Evolutionary conservation across 2,329 filamentous ascomycete genomes (phyloP), one percentile per base, ranked within the genome.

Genomic region (Elsinoe fawcettii): DNA sequence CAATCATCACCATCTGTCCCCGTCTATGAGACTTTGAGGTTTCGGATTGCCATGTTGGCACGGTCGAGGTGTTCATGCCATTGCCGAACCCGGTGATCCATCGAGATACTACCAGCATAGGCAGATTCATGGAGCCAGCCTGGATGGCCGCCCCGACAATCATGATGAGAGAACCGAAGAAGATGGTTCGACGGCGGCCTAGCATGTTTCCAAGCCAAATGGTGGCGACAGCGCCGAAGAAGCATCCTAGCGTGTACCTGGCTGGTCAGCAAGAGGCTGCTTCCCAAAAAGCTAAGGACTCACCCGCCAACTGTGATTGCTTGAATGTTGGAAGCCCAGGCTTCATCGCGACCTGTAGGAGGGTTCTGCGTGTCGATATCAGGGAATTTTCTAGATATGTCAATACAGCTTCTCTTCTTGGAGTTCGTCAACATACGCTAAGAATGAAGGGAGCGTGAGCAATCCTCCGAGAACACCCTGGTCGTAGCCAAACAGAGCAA

Each of bases 41-140:
- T 64, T 79, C 76, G 1, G 72, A 73, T 58, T 78, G 75, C 73
- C 74, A 79, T 11, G 73, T 78, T 9, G 77, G 77, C 14, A 80
- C 76, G 0, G 75, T 77, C 0, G 74, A 75, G 1, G 76, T 78
- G 60, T 78, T 79, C 66, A 79, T 69, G 22, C 77, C 62, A 16
- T 76, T 76, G 20, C 76, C 77, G 55, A 76, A 70, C 36, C 77
- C 77, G 23, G 74, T 73, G 12, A 79, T 65, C 18, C 78, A 63
- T 56, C 76, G 74, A 18, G 75, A 76, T 30, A 77, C 67, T 36
- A 78, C 74, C 56, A 79, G 69, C 59, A 79, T 77, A 1, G 73
- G 64, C 3, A 79, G 68, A 2, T 64, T 55, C 61, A 73, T 77
- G 3, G 77, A 66, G 16, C 74, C 71, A 5, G 68, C 68, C 62